A percentile compares a stretch with the other conserved stretches of the same genome.
Evolutionary conservation across 2,329 filamentous ascomycete genomes (phyloP).

Genomic region (Cladobotryum mycophilum): DNA sequence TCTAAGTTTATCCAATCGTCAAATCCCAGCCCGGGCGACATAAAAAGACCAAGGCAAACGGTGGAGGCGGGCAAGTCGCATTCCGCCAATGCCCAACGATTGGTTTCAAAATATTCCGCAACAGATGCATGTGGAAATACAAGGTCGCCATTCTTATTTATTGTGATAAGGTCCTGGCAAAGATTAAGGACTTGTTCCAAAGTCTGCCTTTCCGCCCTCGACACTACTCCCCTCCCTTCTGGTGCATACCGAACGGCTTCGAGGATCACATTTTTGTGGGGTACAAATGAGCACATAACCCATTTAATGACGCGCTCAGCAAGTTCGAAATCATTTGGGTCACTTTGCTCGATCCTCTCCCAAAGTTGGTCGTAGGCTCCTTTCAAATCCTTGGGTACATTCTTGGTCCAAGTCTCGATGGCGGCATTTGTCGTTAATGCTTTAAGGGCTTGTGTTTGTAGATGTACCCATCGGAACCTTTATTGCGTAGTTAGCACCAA

Average conservation of each 20-base stretch:
- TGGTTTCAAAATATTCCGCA: constrained; percentile 4
- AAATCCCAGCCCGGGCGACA: not conserved
- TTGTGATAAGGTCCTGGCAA: constrained; percentile 5
- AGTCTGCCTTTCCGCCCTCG: not conserved
- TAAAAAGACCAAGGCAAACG: not conserved
- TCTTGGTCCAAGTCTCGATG: constrained; percentile 8
- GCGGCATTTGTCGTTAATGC: constrained; percentile 5
- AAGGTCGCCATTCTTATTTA: not conserved
- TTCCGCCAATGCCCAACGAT: not conserved
- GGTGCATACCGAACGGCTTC: not conserved
- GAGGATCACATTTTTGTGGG: not conserved
- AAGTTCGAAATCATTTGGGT: not conserved
- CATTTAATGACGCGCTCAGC: constrained; percentile 4
- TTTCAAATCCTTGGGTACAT: constrained; percentile 8
- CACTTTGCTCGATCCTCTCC: not conserved
- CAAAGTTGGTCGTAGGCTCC: constrained; percentile 13
- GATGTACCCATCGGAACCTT: constrained; percentile 17
- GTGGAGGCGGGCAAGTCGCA: not conserved
- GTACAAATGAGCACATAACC: not conserved
- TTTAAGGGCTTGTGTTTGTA: constrained; percentile 13
- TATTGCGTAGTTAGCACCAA: not conserved
- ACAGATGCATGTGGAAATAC: constrained; percentile 8
- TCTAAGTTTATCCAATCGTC: not conserved
- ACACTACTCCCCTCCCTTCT: not conserved
- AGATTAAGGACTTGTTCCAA: constrained; percentile 1